Percentiles rank a stretch among this genome's conserved stretches.
Evolutionary conservation across 345 rosid genomes (phyloP).

Genomic region (Sisymbrium irio): DNA sequence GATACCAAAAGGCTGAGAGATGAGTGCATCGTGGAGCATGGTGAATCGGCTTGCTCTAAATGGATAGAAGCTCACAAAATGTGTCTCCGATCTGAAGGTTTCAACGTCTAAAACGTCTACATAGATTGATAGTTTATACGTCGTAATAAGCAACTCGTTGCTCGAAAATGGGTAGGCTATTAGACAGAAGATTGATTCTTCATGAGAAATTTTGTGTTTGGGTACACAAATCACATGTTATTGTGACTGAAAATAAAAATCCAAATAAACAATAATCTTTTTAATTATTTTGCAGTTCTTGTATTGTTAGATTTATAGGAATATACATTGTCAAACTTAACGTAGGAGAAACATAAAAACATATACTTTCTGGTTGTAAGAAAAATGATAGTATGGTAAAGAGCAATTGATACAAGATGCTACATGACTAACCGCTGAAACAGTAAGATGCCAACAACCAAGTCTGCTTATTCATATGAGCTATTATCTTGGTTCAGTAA

Average conservation of each 20-base stretch:
- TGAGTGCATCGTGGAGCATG: slow-evolving; percentile 83
- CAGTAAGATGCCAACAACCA: no score
- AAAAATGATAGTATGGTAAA: no score
- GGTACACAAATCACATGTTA: slow-evolving; percentile 18
- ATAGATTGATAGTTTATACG: background rate
- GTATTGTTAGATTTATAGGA: no score
- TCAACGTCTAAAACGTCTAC: slow-evolving; percentile 56
- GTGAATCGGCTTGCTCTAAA: slow-evolving; percentile 82
- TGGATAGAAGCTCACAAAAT: slow-evolving; percentile 92
- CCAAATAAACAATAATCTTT: no score
- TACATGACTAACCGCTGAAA: no score
- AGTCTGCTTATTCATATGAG: no score
- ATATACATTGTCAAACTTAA: no score
- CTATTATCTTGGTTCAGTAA: background rate
- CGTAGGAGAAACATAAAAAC: no score
- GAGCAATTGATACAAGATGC: no score
- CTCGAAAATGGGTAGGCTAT: slow-evolving; percentile 22
- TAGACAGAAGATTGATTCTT: slow-evolving; percentile 4
- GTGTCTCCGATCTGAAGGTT: slow-evolving; percentile 93
- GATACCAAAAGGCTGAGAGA: slow-evolving; percentile 90
- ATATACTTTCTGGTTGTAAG: no score
- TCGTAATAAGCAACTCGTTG: background rate
- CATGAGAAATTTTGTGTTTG: slow-evolving; percentile 2
- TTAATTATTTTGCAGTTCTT: no score
- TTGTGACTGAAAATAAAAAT: slow-evolving; percentile 12